Percentiles rank a stretch among this genome's conserved stretches.
Evolutionary conservation across 176 grass and related monocot species (phyloP).

Genomic region (Paspalum notatum): DNA sequence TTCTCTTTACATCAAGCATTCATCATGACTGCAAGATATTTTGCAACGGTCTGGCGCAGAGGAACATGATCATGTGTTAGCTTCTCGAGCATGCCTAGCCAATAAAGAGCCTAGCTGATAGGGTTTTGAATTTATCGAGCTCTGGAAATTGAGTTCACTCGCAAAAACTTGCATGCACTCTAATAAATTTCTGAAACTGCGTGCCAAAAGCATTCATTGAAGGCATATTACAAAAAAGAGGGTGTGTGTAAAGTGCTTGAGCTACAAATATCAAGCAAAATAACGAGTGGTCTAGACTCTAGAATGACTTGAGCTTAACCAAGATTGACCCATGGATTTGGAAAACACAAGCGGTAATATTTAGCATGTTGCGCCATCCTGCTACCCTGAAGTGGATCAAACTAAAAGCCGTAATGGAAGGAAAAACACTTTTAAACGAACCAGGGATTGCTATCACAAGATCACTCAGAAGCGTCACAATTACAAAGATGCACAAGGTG

Average conservation of each 20-base stretch:
- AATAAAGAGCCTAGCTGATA: background rate
- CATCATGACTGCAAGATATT: background rate
- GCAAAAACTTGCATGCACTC: background rate
- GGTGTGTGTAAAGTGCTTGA: background rate
- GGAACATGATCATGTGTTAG: conserved; percentile 16
- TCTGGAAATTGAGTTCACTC: background rate
- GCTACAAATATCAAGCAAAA: background rate
- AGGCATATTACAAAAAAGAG: background rate
- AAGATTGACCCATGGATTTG: background rate
- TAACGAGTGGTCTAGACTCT: too few species aligned
- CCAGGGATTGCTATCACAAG: background rate
- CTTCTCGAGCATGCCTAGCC: background rate
- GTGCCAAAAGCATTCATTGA: background rate
- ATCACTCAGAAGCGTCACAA: background rate
- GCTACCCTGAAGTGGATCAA: background rate
- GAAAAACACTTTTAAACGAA: background rate
- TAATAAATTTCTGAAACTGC: conserved; percentile 7
- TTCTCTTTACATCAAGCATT: background rate
- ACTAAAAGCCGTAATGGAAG: background rate
- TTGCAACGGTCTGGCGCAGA: conserved; percentile 7
- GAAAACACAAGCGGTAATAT: background rate
- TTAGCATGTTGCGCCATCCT: background rate
- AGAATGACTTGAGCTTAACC: background rate
- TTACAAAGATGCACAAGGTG: background rate
- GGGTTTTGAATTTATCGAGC: background rate